Conservation (phyloP, 1,284 basidiomycete species). For the Schizopora paradoxa region DNA sequence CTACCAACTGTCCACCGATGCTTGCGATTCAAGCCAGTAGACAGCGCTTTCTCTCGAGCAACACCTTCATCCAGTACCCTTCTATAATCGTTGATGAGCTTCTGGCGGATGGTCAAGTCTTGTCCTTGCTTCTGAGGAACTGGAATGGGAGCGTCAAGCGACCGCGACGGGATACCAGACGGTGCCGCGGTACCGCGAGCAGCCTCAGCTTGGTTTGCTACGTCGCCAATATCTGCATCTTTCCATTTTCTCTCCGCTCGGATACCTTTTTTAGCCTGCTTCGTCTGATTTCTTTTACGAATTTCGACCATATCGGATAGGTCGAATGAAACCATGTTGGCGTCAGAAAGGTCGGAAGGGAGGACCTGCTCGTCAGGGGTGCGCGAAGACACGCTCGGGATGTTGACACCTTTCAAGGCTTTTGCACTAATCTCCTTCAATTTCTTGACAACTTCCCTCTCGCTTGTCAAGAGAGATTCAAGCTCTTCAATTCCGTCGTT, state of each 20-base stretch:
- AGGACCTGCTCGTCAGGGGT: not conserved
- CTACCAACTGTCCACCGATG: not conserved
- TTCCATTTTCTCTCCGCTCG: not conserved
- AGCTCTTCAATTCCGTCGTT: too few species aligned
- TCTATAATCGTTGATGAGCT: not conserved
- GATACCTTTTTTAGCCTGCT: not conserved
- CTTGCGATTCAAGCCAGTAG: conserved; percentile 2
- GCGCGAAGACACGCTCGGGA: not conserved
- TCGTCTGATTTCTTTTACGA: not conserved
- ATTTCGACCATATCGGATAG: not conserved
- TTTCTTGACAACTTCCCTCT: too few species aligned
- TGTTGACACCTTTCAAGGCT: conserved; percentile 6
- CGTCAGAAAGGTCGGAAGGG: not conserved
- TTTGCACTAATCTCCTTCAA: too few species aligned
- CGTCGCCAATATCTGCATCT: not conserved
- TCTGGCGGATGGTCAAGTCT: not conserved
- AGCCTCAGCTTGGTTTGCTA: not conserved
- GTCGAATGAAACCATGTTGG: not conserved
- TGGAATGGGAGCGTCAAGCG: too few species aligned
- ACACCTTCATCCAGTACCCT: not conserved
- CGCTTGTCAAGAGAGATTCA: too few species aligned
- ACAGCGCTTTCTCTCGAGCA: not conserved
- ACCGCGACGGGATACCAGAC: not conserved
- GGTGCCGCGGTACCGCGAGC: not conserved
- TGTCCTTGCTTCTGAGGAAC: not conserved